These are phyloP conservation scores for Leishmania tarentolae DNA, from an alignment of 208 protist species.

Conservation along the genomic window DNA sequence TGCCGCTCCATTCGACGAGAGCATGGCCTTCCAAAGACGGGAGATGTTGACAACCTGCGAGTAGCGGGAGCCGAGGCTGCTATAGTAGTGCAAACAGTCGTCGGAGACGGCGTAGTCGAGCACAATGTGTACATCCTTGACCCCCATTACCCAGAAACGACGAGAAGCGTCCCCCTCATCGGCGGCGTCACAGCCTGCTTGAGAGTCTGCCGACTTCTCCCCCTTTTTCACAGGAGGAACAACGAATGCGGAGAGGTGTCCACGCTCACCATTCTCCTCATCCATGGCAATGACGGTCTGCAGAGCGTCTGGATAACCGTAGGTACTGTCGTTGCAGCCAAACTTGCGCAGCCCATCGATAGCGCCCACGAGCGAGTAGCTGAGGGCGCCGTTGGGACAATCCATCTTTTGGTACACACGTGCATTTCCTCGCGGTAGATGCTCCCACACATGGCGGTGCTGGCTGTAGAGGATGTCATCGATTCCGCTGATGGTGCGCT, in stretches of 20 bases:
- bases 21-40: conserved; percentile 26
- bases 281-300: conserved; percentile 47
- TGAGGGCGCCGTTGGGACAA: background rate
- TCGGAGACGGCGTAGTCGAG: conserved; percentile 54
- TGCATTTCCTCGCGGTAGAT: conserved; percentile 58
- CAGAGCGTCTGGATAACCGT: conserved; percentile 34
- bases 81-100: conserved; percentile 14
- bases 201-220: background rate
- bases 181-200: background rate
- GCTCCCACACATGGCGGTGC: conserved; percentile 57
- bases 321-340: conserved; percentile 37
- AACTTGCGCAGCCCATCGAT: conserved; percentile 77
- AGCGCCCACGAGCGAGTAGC: conserved; percentile 31
- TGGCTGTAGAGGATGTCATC: conserved; percentile 59
- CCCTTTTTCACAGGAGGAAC: background rate
- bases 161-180: background rate
- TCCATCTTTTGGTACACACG: conserved; percentile 31
- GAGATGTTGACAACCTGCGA: conserved; percentile 39
- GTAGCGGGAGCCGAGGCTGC: conserved; percentile 25
- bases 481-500: conserved; percentile 58
- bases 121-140: conserved; percentile 56
- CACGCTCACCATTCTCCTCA: conserved; percentile 59
- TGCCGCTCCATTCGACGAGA: background rate
- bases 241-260: conserved; percentile 53
- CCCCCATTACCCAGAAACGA: conserved; percentile 63